Evolutionary conservation across 139 green algal species (phyloP).

Genomic region (Zygnema circumcarinatum): DNA sequence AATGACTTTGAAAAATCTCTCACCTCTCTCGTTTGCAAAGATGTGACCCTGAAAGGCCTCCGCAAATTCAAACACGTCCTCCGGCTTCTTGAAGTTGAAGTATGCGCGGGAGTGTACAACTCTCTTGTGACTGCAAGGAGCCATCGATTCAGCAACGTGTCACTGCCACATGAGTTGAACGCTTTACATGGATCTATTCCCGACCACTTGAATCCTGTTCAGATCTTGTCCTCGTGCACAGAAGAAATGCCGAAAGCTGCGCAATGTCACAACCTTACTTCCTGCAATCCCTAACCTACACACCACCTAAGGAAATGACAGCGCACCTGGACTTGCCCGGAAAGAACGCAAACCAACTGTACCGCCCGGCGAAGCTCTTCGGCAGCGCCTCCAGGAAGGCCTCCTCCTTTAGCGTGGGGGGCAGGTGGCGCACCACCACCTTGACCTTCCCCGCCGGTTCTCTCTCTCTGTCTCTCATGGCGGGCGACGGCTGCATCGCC

Average conservation of each 20-base stretch:
- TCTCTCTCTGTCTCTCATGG: conserved; percentile 14
- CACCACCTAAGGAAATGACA: too few species aligned
- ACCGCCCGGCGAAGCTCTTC: conserved; percentile 46
- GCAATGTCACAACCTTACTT: conserved; percentile 1
- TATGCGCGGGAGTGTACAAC: conserved; percentile 42
- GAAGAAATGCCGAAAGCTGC: conserved; percentile 13
- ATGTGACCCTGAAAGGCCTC: conserved; percentile 45
- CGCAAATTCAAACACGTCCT: conserved; percentile 46
- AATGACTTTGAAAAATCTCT: not conserved
- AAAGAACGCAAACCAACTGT: conserved; percentile 52
- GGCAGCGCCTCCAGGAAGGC: conserved; percentile 47
- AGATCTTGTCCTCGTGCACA: too few species aligned
- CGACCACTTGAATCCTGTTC: too few species aligned
- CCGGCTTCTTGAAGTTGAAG: conserved; percentile 57
- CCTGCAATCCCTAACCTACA: too few species aligned
- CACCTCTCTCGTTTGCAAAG: conserved; percentile 56
- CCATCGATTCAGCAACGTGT: too few species aligned
- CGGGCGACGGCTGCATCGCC: not conserved
- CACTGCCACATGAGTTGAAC: too few species aligned
- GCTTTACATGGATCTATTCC: too few species aligned
- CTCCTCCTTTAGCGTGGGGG: conserved; percentile 50
- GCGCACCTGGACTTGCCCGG: too few species aligned
- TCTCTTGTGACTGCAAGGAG: conserved; percentile 41
- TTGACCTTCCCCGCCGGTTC: conserved; percentile 36
- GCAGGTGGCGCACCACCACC: conserved; percentile 45